Evolutionary conservation across 306 rosid genomes (phyloP).

Genomic region (Glycyrrhiza uralensis): DNA sequence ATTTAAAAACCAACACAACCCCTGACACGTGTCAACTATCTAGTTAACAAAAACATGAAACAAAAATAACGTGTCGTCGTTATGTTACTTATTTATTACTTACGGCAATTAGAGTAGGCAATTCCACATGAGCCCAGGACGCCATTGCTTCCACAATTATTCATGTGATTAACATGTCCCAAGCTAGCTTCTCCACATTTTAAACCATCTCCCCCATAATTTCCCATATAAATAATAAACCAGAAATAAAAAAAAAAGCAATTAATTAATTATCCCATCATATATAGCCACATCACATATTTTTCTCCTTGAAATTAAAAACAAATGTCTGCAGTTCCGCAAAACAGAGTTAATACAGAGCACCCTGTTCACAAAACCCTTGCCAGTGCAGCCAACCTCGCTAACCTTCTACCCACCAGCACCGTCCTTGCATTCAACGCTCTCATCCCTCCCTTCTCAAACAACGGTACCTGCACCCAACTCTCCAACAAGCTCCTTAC

Average conservation of each 20-base stretch:
- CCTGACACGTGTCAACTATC: too few relatives aligned
- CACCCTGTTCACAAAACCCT: conserved; percentile 8
- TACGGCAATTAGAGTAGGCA: not conserved
- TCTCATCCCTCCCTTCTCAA: conserved; percentile 19
- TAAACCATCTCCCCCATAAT: not conserved
- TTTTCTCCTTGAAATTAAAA: not conserved
- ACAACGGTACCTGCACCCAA: not conserved
- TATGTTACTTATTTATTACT: conserved; percentile 8
- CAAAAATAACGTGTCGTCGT: not conserved
- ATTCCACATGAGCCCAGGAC: not conserved
- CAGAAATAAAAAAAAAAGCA: not conserved
- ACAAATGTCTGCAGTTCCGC: not conserved
- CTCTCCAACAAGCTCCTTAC: conserved; percentile 9
- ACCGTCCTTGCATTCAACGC: conserved; percentile 23
- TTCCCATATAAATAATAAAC: not conserved
- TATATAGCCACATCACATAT: not conserved
- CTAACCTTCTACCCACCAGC: conserved; percentile 9
- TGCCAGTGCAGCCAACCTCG: conserved; percentile 11
- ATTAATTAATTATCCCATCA: not conserved
- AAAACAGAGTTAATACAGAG: not conserved
- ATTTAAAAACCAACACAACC: too few relatives aligned
- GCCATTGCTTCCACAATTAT: not conserved
- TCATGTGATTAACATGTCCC: not conserved
- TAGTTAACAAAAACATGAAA: not conserved
- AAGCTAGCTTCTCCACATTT: not conserved